phyloP scores from a whole-genome alignment of 192 early-diverging fungal species.

The Rhizoclosmatium sp. region DNA sequence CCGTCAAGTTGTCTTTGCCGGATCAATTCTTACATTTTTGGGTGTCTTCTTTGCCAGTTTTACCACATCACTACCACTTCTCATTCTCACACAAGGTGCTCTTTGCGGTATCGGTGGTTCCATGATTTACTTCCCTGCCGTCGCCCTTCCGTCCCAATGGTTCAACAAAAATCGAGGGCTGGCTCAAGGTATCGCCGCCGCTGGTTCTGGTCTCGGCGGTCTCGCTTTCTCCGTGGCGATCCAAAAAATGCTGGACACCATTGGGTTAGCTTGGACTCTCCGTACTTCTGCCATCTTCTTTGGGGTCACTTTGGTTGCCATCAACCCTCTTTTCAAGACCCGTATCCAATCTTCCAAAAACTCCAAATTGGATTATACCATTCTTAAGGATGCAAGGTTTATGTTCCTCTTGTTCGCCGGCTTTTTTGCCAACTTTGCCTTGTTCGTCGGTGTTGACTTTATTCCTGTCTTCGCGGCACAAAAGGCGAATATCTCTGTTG shows the following conservation, averaged over 20 bases:
- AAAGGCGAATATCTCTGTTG: not conserved
- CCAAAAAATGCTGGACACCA: constrained; percentile 61
- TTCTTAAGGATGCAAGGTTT: constrained; percentile 34
- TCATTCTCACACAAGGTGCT: constrained; percentile 77
- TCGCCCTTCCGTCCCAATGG: constrained; percentile 75
- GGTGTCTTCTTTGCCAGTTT: constrained; percentile 19
- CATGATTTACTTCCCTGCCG: constrained; percentile 70
- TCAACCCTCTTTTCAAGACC: constrained; percentile 30
- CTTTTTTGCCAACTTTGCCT: constrained; percentile 50
- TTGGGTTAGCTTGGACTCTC: constrained; percentile 73
- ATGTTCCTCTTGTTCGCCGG: constrained; percentile 17
- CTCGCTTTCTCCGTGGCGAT: constrained; percentile 67
- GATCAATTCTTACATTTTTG: constrained; percentile 52
- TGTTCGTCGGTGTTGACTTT: constrained; percentile 9
- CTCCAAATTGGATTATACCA: constrained; percentile 33
- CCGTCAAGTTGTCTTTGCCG: constrained; percentile 51
- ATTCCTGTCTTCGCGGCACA: constrained; percentile 13
- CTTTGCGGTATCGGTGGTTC: constrained; percentile 76
- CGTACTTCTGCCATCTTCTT: constrained; percentile 64
- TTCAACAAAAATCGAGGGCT: constrained; percentile 70
- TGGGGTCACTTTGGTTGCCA: constrained; percentile 30
- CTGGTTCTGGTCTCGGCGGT: constrained; percentile 79
- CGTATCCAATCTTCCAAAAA: not conserved
- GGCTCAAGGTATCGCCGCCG: constrained; percentile 76
- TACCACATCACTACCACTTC: constrained; percentile 22